Evolutionary conservation across 2,329 filamentous ascomycete genomes (phyloP).

Genomic region (Xylaria digitata): DNA sequence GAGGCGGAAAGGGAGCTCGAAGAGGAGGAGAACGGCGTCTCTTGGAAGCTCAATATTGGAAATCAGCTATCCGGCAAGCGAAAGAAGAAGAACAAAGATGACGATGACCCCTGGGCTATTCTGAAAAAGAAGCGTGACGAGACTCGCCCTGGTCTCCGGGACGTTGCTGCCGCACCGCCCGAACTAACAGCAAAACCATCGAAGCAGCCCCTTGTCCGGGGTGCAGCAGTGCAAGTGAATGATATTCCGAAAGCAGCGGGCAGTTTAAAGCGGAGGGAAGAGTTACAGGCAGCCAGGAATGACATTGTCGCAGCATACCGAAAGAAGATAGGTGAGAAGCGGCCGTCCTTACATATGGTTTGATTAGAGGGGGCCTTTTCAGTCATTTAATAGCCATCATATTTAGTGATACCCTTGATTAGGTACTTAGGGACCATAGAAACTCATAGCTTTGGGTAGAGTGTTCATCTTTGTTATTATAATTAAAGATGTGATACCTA

Average conservation of each 20-base stretch:
- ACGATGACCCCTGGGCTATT: conserved; percentile 81
- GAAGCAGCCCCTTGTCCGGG: conserved; percentile 73
- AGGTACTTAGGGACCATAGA: background rate
- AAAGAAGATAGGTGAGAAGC: conserved; percentile 70
- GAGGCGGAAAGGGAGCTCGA: conserved; percentile 73
- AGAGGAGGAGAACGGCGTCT: conserved; percentile 64
- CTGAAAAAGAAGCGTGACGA: conserved; percentile 75
- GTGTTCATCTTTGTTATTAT: background rate
- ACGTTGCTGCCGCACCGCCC: conserved; percentile 80
- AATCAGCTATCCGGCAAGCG: conserved; percentile 54
- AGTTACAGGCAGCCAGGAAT: conserved; percentile 74
- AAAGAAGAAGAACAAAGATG: conserved; percentile 60
- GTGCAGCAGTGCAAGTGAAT: conserved; percentile 73
- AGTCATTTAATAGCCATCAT: conserved; percentile 1
- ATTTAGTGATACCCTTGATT: conserved; percentile 31
- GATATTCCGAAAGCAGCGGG: conserved; percentile 77
- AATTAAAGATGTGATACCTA: background rate
- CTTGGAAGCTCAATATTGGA: conserved; percentile 58
- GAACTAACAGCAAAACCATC: conserved; percentile 71
- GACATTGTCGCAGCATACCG: conserved; percentile 81
- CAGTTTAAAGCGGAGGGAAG: conserved; percentile 77
- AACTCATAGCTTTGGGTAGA: background rate
- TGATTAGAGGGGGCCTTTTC: conserved; percentile 17
- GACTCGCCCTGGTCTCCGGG: conserved; percentile 62
- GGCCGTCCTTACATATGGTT: conserved; percentile 41